Conservation (phyloP, 441 rosid genomes). For the Erysimum cheiri region DNA sequence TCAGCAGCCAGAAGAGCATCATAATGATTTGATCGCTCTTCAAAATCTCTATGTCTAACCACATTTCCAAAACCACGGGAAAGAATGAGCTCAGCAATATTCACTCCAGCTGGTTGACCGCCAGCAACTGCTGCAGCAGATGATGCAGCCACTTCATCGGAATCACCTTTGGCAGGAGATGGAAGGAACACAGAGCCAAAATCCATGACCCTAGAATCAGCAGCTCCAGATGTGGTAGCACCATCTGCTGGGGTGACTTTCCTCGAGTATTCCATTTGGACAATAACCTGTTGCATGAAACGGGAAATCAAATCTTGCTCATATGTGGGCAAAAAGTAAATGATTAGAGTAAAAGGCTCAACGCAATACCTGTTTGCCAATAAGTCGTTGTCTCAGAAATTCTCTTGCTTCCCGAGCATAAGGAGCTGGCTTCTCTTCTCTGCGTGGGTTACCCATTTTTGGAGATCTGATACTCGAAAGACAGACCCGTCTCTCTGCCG, state of each 20-base stretch:
- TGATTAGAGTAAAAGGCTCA: conserved; percentile 20
- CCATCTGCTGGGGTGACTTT: conserved; percentile 73
- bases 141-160: conserved; percentile 59
- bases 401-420: conserved; percentile 94
- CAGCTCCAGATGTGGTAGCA: conserved; percentile 54
- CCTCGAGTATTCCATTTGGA: conserved; percentile 95
- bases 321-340: not conserved
- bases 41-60: conserved; percentile 89
- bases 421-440: conserved; percentile 87
- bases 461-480: conserved; percentile 95
- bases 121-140: conserved; percentile 51
- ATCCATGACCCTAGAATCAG: conserved; percentile 73
- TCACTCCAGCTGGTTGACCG: conserved; percentile 63
- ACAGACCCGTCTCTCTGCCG: conserved; percentile 91
- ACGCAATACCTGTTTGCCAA: conserved; percentile 74
- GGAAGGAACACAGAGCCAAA: conserved; percentile 88
- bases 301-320: conserved; percentile 24
- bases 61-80: conserved; percentile 83
- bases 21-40: conserved; percentile 93
- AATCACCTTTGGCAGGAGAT: conserved; percentile 68
- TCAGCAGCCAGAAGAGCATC: conserved; percentile 95
- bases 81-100: conserved; percentile 82
- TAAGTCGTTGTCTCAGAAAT: conserved; percentile 75
- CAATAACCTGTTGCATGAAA: conserved; percentile 61
- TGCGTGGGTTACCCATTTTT: conserved; percentile 87